These are phyloP conservation scores for Rugonectria rugulosa DNA, from an alignment of 2,329 filamentous ascomycete genomes.

Conservation along the genomic window DNA sequence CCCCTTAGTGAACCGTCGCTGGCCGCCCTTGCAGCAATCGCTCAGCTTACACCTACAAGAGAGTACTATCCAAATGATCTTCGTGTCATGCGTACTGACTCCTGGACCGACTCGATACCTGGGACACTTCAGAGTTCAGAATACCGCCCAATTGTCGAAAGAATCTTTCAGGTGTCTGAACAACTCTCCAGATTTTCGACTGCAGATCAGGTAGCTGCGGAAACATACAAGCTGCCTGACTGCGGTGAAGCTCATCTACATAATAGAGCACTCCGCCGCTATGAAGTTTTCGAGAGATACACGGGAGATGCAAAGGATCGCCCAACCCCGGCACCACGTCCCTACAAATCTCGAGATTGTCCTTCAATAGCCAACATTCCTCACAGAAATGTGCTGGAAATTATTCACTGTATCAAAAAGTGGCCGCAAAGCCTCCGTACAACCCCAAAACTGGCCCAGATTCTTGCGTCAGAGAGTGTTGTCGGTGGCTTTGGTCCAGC, in stretches of 20 bases:
- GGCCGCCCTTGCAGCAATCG: slow-evolving; percentile 17
- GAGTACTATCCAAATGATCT: slow-evolving; percentile 48
- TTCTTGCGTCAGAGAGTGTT: slow-evolving; percentile 17
- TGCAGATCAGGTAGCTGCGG: slow-evolving; percentile 18
- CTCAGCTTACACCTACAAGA: slow-evolving; percentile 39
- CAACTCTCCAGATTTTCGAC: slow-evolving; percentile 33
- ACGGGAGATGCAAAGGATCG: slow-evolving; percentile 16
- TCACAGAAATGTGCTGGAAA: slow-evolving; percentile 35
- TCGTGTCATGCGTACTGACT: slow-evolving; percentile 44
- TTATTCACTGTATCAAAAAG: slow-evolving; percentile 20
- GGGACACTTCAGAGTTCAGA: slow-evolving; percentile 45
- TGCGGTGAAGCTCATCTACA: slow-evolving; percentile 29
- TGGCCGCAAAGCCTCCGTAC: slow-evolving; percentile 32
- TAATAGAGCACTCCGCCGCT: slow-evolving; percentile 23
- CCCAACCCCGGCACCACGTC: slow-evolving; percentile 1
- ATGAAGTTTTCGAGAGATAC: slow-evolving; percentile 27
- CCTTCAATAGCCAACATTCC: slow-evolving; percentile 28
- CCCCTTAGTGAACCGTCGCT: slow-evolving; percentile 36
- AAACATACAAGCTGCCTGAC: slow-evolving; percentile 13
- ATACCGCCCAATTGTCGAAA: slow-evolving; percentile 42
- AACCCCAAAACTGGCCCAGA: slow-evolving; percentile 25
- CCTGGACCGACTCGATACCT: slow-evolving; percentile 42
- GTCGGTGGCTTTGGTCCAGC: slow-evolving; percentile 29
- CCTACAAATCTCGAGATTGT: slow-evolving; percentile 30
- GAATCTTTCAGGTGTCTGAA: slow-evolving; percentile 42